A percentile compares a stretch with the other conserved stretches of the same genome.
phyloP scores from a whole-genome alignment of 2,329 filamentous ascomycete genomes.

The Talaromyces sp. region DNA sequence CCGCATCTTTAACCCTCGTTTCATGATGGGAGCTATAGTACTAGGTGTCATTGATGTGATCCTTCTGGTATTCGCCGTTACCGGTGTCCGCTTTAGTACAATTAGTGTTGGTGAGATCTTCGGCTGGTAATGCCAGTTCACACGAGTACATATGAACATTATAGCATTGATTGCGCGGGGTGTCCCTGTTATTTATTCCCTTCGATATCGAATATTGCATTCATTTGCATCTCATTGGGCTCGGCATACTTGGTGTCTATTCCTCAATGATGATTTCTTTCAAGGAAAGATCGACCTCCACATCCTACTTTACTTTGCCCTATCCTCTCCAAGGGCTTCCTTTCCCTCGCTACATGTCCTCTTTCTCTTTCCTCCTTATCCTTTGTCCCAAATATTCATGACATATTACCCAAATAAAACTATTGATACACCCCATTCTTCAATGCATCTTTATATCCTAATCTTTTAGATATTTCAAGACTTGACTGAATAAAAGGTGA shows the following conservation, averaged over 20 bases:
- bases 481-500: neutral
- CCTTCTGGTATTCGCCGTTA: slow-evolving; percentile 69
- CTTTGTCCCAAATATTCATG: neutral
- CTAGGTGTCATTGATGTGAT: slow-evolving; percentile 78
- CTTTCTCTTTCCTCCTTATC: neutral
- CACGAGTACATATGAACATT: slow-evolving; percentile 30
- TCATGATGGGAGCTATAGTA: slow-evolving; percentile 76
- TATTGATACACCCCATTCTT: neutral
- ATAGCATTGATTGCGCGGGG: neutral
- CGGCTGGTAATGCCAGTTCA: slow-evolving; percentile 61
- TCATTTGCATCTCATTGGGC: neutral
- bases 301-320: neutral
- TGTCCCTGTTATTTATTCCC: neutral
- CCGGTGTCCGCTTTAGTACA: slow-evolving; percentile 74
- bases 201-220: neutral
- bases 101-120: slow-evolving; percentile 84
- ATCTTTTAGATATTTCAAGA: too few species aligned
- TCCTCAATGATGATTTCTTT: neutral
- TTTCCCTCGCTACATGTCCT: neutral
- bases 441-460: too few species aligned
- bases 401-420: neutral
- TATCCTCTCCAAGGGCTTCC: neutral
- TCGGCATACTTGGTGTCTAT: neutral
- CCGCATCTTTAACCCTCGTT: slow-evolving; percentile 87
- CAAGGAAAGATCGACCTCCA: too few species aligned